Base-by-base conservation (phyloP, 768 basidiomycete species). In the Strobilomyces dryophilus region DNA sequence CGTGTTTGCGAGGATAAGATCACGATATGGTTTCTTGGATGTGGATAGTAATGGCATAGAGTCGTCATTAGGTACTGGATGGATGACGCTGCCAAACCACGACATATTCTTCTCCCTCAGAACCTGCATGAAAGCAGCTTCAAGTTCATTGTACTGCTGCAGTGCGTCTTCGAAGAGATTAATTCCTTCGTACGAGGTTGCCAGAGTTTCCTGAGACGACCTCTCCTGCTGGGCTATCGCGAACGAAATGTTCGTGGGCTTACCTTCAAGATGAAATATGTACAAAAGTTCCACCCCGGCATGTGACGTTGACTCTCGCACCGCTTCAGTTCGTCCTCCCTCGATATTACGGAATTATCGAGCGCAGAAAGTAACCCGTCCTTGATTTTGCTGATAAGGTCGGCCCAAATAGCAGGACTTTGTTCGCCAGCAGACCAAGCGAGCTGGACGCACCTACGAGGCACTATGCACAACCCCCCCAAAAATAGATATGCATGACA, bases 211-310 rank as follows among this genome's bases (percentile, higher is more conserved):
- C 95, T 98, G 62, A 46, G 43, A 52, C 36, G 5, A 58, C 48
- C 32, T 35, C 61, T 52, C 20, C 45, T 44, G 36, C 39, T 26
- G 24, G 12, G 39, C n/a, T 2, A 24, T 47, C 34, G 29, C 27
- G 2, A 20, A 42, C 39, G 27, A 29, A 24, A 26, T 48, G 41
- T 36, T 51, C 49, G 49, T 53, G 47, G n/a, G 47, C 76, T 52
- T 50, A 92, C 95, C 84, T 98, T 99, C 35, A 95, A 76, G 47
- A 94, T 83, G 70, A 98, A 98, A 74, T 95, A 98, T 0, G 89
- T 94, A 67, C 94, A 95, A 66, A 97, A 99, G 65, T 97, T 97
- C 97, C 97, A 99, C 9, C 97, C 95, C 1, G 93, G 92, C 83
- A 94, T 89, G 61, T 87, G 80, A 51, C 91, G 79, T 69, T 98